phyloP scores from a whole-genome alignment of 805 yeast genomes.

The Candida sphagnicola region DNA sequence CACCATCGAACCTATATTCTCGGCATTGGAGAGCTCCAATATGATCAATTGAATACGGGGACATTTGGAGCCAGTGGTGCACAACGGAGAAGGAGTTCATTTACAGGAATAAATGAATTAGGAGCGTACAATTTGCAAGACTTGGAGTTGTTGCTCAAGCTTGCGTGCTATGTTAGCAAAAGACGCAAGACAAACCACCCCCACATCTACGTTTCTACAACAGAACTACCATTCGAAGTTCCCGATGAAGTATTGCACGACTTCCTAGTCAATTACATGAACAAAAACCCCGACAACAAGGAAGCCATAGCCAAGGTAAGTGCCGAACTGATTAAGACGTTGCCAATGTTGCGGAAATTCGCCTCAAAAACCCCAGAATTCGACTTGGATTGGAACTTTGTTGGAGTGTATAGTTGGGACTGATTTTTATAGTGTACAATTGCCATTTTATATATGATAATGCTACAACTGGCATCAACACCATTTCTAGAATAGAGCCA shows the following conservation, averaged over 20 bases:
- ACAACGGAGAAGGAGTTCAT: slow-evolving; percentile 34
- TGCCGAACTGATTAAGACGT: slow-evolving; percentile 6
- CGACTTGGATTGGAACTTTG: slow-evolving; percentile 36
- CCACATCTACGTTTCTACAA: slow-evolving; percentile 20
- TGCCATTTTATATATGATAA: no score
- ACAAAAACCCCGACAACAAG: neutral
- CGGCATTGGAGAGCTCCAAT: slow-evolving; percentile 34
- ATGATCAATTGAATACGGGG: slow-evolving; percentile 10
- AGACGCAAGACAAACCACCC: slow-evolving; percentile 10
- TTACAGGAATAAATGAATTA: slow-evolving; percentile 33
- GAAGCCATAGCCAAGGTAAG: slow-evolving; percentile 1
- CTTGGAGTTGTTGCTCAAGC: slow-evolving; percentile 27
- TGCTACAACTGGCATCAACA: no score
- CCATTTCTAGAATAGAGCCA: no score
- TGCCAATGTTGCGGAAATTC: slow-evolving; percentile 34
- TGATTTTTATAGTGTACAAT: slow-evolving; percentile 6
- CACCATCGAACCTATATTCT: slow-evolving; percentile 16
- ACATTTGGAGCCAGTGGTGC: slow-evolving; percentile 5
- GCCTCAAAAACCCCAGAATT: slow-evolving; percentile 22
- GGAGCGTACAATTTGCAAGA: slow-evolving; percentile 42
- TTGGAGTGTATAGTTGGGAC: slow-evolving; percentile 29
- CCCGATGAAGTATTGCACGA: slow-evolving; percentile 36
- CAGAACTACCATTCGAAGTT: slow-evolving; percentile 30
- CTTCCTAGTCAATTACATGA: slow-evolving; percentile 21
- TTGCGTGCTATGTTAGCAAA: slow-evolving; percentile 26